A percentile compares a stretch with the other conserved stretches of the same genome.
These are phyloP conservation scores for Albifimbria verrucaria DNA, from an alignment of 2,329 filamentous ascomycete species.

Conservation along the genomic window DNA sequence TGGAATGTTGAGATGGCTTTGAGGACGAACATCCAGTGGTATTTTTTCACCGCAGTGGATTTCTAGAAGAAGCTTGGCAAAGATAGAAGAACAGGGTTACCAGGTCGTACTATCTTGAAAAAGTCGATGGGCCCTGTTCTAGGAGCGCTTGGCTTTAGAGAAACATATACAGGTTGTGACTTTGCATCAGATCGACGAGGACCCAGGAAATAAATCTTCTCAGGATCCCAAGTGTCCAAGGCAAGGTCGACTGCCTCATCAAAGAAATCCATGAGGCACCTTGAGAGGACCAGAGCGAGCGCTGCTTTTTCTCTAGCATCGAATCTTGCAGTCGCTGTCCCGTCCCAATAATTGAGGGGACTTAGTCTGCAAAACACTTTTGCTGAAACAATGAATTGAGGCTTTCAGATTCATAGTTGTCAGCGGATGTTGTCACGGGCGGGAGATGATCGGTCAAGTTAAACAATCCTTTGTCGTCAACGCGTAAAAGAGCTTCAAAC, in stretches of 20 bases:
- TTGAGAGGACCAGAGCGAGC: conserved; percentile 3
- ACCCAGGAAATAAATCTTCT: conserved; percentile 5
- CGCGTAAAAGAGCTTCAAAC: conserved; percentile 5
- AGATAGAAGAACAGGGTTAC: conserved; percentile 6
- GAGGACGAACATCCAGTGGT: neutral
- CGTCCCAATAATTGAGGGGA: neutral
- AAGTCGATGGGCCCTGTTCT: neutral
- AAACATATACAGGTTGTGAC: neutral
- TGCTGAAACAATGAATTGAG: conserved; percentile 5
- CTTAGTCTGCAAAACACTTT: conserved; percentile 5
- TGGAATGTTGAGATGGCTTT: conserved; percentile 1
- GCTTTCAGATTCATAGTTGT: conserved; percentile 3
- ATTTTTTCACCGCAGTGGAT: conserved; percentile 6
- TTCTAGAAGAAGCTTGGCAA: conserved; percentile 6
- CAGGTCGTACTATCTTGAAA: conserved; percentile 2
- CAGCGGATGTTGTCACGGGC: conserved; percentile 1
- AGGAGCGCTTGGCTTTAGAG: neutral
- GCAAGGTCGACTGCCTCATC: conserved; percentile 6
- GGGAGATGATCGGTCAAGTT: conserved; percentile 5
- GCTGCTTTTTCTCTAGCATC: conserved; percentile 5
- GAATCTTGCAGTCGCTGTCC: conserved; percentile 3
- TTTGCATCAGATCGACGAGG: neutral
- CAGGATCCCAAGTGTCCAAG: conserved; percentile 1
- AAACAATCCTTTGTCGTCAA: conserved; percentile 6
- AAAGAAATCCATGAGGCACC: conserved; percentile 7